Percentiles rank a stretch among this genome's conserved stretches.
These are phyloP conservation scores for Melocanna baccifera DNA, from an alignment of 176 grass and related monocot genomes.

Conservation along the genomic window DNA sequence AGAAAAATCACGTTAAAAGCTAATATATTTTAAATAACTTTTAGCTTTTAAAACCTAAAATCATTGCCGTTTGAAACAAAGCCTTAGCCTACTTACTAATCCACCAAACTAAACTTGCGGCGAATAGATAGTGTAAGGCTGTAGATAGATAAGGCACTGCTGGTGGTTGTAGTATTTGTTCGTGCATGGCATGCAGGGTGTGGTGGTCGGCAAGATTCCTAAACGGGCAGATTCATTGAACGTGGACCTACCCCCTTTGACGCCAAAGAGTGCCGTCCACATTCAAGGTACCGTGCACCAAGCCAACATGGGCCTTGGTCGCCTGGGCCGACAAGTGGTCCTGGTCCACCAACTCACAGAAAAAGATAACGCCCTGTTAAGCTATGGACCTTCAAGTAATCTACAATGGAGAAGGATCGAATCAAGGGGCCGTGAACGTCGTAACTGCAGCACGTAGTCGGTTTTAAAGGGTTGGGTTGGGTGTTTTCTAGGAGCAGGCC, in stretches of 20 bases:
- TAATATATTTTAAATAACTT: too few relatives aligned
- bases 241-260: not conserved
- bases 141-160: too few relatives aligned
- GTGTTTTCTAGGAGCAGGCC: not conserved
- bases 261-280: not conserved
- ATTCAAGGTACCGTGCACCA: not conserved
- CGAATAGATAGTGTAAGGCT: too few relatives aligned
- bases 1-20: too few relatives aligned
- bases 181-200: not conserved
- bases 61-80: too few relatives aligned
- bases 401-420: not conserved
- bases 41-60: too few relatives aligned
- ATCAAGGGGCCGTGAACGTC: not conserved
- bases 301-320: not conserved
- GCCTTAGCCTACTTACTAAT: too few relatives aligned
- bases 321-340: too few relatives aligned
- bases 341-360: not conserved
- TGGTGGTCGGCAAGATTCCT: not conserved
- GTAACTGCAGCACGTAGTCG: not conserved
- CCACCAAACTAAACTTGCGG: too few relatives aligned
- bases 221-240: conserved; percentile 26
- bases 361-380: not conserved
- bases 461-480: not conserved
- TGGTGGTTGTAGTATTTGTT: not conserved
- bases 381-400: not conserved